Evolutionary conservation across 1,284 basidiomycete genomes (phyloP).

Genomic region (Ustilago loliicola): DNA sequence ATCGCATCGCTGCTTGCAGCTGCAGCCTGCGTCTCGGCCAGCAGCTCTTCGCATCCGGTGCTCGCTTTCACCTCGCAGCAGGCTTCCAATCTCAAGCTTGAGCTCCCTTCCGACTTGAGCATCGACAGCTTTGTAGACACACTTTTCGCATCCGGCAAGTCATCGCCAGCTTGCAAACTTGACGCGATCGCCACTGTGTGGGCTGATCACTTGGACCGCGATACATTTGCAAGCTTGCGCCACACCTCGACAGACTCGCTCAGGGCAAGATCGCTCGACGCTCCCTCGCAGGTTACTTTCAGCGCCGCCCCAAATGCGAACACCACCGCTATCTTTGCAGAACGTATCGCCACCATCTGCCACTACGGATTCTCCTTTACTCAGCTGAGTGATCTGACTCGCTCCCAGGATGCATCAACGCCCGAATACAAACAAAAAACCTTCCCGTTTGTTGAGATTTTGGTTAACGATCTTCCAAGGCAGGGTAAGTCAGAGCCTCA

Average conservation of each 20-base stretch:
- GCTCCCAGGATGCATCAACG: neutral
- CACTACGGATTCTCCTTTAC: neutral
- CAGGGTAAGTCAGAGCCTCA: neutral
- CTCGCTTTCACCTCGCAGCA: slow-evolving; percentile 46
- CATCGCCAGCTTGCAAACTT: slow-evolving; percentile 30
- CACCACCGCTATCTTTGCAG: neutral
- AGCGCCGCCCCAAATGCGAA: slow-evolving; percentile 16
- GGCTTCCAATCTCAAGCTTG: slow-evolving; percentile 20
- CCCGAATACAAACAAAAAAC: neutral
- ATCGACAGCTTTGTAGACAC: slow-evolving; percentile 27
- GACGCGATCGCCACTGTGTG: slow-evolving; percentile 34
- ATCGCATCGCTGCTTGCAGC: slow-evolving; percentile 32
- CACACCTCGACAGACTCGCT: slow-evolving; percentile 39
- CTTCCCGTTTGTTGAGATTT: neutral
- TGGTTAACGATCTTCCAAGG: neutral
- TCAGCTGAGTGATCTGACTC: neutral
- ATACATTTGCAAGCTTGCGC: slow-evolving; percentile 33
- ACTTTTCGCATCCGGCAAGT: slow-evolving; percentile 18
- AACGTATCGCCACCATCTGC: neutral
- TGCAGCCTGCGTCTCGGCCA: slow-evolving; percentile 34
- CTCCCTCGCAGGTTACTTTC: slow-evolving; percentile 50
- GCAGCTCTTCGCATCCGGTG: slow-evolving; percentile 24
- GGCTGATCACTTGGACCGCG: slow-evolving; percentile 19
- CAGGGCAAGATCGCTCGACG: slow-evolving; percentile 36
- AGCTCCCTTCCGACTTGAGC: slow-evolving; percentile 25